Base-by-base conservation (phyloP, 495 filamentous ascomycete species). In the Filosporella fistucella region DNA sequence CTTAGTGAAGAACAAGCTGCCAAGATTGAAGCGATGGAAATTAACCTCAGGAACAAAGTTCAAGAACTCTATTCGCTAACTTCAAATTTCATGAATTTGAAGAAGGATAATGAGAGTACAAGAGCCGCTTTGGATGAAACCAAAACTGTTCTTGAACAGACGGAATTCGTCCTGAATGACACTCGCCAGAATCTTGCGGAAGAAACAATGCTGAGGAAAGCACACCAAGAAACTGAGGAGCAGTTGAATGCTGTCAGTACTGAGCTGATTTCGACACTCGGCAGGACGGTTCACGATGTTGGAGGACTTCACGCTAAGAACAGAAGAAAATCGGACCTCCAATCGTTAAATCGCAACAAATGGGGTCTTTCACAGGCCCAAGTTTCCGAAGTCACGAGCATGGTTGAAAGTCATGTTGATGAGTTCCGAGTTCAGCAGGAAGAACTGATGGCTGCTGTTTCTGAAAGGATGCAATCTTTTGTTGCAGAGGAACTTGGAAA, bases 11-110 rank as follows among this genome's bases (percentile, higher is more conserved):
- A 98, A 63, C 91, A 96, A 59, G 76, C 78, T 16, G 88, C 90
- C 52, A 90, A 87, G 63, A 94, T 97, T 38, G 91, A 94, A 56
- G 85, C 89, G 0, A 86, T 97, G 71, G 93, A 97, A 57, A 76
- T 76, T 20, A 94, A 88, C 49, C 73, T 97, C 14, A 78, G 87
- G 14, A 89, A 95, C 64, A 96, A 95, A 54, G 82, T 89, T 1
- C 88, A 96, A 56, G 89, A 98, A 60, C 74, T 97, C 7, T 89
- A 95, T 60, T 72, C 81, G 1, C 66, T 95, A 14, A 95, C 88
- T 7, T 84, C 81, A 18, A 89, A 81, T 52, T 91, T 96, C 62
- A 89, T 87, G 58, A 77, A 73, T 2, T 66, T 96, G 51, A 94
- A 89, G 63, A 87, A 89, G 42, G 88, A 96, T 37, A 83, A 90